A percentile compares a stretch with the other conserved stretches of the same genome.
Conservation (phyloP, 495 filamentous ascomycete species). For the Hypoxylon intermedium region DNA sequence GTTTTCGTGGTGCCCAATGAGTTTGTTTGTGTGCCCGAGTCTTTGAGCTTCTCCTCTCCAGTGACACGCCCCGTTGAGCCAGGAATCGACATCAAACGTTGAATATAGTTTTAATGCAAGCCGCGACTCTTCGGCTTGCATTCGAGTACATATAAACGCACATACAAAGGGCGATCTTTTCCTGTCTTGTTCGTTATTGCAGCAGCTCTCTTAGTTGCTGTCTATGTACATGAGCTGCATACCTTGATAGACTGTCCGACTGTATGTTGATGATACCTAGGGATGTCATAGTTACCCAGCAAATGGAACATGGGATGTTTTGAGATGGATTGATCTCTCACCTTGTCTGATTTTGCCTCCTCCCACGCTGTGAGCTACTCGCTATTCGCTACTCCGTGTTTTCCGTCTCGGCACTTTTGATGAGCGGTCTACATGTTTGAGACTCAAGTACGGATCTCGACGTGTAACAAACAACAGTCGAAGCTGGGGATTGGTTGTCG, state of each 20-base stretch:
- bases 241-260: not conserved
- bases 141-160: slow-evolving; percentile 11
- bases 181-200: slow-evolving; percentile 21
- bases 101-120: slow-evolving; percentile 20
- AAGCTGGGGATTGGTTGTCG: not conserved
- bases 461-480: not conserved
- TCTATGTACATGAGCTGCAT: not conserved
- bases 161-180: slow-evolving; percentile 24
- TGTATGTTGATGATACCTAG: slow-evolving; percentile 7
- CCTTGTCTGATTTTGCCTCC: slow-evolving; percentile 20
- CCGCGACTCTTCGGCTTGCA: slow-evolving; percentile 22
- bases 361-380: not conserved
- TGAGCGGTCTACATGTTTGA: slow-evolving; percentile 1
- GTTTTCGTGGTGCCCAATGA: slow-evolving; percentile 37
- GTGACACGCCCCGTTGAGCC: slow-evolving; percentile 8
- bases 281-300: not conserved
- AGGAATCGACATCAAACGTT: slow-evolving; percentile 14
- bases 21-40: slow-evolving; percentile 14
- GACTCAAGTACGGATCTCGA: not conserved
- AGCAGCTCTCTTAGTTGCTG: slow-evolving; percentile 1
- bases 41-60: not conserved
- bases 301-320: slow-evolving; percentile 29
- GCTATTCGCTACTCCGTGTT: not conserved
- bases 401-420: slow-evolving; percentile 1
- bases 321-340: slow-evolving; percentile 31